Base-by-base conservation (phyloP, 164 flowering plant species). In the Macadamia tetraphylla region DNA sequence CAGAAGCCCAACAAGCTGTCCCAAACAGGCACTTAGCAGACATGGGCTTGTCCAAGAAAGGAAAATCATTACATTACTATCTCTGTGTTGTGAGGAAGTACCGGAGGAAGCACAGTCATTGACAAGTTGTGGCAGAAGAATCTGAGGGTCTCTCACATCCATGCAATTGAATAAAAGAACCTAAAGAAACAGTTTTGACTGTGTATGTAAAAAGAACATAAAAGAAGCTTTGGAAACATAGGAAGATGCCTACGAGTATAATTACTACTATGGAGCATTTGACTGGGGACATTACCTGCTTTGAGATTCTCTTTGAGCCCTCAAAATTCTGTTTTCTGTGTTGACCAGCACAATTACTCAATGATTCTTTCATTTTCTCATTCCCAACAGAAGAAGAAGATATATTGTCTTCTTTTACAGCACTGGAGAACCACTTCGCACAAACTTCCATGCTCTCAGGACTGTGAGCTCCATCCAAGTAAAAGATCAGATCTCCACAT, bases 391-490 rank as follows among this genome's bases (percentile, higher is more conserved):
- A 40, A 65, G 68, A 68, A 58, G 74, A 65, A 58, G 75, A 63
- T 31, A 51, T 53, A 9, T 52, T 58, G 57, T 67, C 71, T 67
- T 62, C 87, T 69, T 76, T 84, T 5, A 81, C 80, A 65, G 82
- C 85, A 74, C 66, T 67, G 67, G 87, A 87, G 75, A 89, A 92
- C 97, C 97, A 92, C 68, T 74, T 83, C 30, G 91, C 96, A 76
- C 96, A 92, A 65, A 77, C 88, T 68, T 87, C 97, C 85, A 92
- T 89, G 80, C 97, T 92, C 76, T 92, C 96, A 32, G 96, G 96
- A 74, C 91, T 92, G 67, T 92, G 97, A 71, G 97, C 97, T 70
- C 97, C 97, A 76, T 92, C 97, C 77, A 89, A 79, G 75, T 87
- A 92, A 71, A 92, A 92, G 31, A 85, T 67, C 67, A 92, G 78